A percentile compares a stretch with the other conserved stretches of the same genome.
Evolutionary conservation across 805 yeast species (phyloP).

Genomic region (Spathaspora gorwiae): DNA sequence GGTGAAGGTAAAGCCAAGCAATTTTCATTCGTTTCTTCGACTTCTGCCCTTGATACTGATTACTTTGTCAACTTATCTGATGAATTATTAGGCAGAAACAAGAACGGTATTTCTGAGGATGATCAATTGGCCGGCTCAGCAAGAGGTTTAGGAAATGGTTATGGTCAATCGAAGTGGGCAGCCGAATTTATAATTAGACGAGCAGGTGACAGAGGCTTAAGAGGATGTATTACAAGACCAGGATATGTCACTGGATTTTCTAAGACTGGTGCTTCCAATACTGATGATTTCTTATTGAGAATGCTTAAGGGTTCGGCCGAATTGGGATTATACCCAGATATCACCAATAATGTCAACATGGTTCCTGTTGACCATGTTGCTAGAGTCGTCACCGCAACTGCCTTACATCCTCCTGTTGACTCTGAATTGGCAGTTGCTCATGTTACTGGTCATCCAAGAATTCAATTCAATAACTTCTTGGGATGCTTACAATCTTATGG

Average conservation of each 20-base stretch:
- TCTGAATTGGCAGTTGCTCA: conserved; percentile 71
- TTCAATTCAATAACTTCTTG: conserved; percentile 71
- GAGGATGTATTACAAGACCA: conserved; percentile 89
- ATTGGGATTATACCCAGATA: conserved; percentile 80
- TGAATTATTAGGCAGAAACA: conserved; percentile 56
- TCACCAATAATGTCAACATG: conserved; percentile 85
- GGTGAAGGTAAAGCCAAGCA: conserved; percentile 76
- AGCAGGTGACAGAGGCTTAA: conserved; percentile 84
- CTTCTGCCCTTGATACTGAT: conserved; percentile 85
- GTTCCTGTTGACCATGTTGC: conserved; percentile 99
- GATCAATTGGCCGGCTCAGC: conserved; percentile 84
- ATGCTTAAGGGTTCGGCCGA: conserved; percentile 94
- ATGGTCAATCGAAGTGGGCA: conserved; percentile 98
- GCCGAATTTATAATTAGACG: conserved; percentile 84
- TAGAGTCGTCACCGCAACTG: conserved; percentile 76
- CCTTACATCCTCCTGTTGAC: conserved; percentile 65
- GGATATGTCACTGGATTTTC: conserved; percentile 93
- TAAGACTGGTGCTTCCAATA: conserved; percentile 81
- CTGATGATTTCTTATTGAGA: conserved; percentile 93
- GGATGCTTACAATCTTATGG: conserved; percentile 66
- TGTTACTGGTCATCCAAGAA: conserved; percentile 96
- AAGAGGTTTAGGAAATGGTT: conserved; percentile 81
- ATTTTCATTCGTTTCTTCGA: conserved; percentile 91
- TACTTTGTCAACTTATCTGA: conserved; percentile 78
- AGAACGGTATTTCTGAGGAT: conserved; percentile 70